Evolutionary conservation across 345 rosid species (phyloP), one percentile per base, ranked within the genome.

Genomic region (Sonneratia caseolaris): DNA sequence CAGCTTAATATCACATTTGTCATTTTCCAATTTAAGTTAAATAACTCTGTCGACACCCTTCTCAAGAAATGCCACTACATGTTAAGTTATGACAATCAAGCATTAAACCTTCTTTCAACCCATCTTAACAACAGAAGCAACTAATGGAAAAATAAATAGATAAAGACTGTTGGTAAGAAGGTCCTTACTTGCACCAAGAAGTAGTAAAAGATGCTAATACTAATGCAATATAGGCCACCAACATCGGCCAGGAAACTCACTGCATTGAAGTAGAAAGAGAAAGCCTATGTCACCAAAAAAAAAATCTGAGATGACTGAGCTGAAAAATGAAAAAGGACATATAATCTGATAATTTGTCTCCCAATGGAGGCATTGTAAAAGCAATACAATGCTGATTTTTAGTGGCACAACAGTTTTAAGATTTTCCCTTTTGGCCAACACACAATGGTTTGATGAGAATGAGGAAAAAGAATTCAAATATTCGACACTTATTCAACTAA

Each of bases 191-290:
- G 99, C 78, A 89, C 97, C 79, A 92, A 81, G 67, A 89, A 73
- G 87, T 84, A 95, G 86, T 90, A 89, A 84, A 95, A 95, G 76
- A 95, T 85, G 77, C 91, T 91, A 76, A 95, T 82, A 73, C 97
- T 92, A 78, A 95, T 81, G 89, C 99, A 95, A 81, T 86, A 95
- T 66, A 95, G 83, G 74, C 99, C 99, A 79, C 99, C 99, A 80
- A 95, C 97, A 78, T 95, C 97, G 0, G 99, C 99, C 68, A 95
- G 91, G 88, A 95, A 92, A 86, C 93, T 85, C 81, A 95, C 99
- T 95, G 91, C 89, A 84, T 74, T 49, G 76, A 68, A 76, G 65
- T 3, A 64, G 66, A 40, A 62, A 0, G 21, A 67, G 13, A 47
- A 51, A 61, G 3, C 37, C 16, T 4, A 62, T 35, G 66, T 62